A percentile compares a stretch with the other conserved stretches of the same genome.
Evolutionary conservation across 768 basidiomycete species (phyloP).

Genomic region (Russula sp.): DNA sequence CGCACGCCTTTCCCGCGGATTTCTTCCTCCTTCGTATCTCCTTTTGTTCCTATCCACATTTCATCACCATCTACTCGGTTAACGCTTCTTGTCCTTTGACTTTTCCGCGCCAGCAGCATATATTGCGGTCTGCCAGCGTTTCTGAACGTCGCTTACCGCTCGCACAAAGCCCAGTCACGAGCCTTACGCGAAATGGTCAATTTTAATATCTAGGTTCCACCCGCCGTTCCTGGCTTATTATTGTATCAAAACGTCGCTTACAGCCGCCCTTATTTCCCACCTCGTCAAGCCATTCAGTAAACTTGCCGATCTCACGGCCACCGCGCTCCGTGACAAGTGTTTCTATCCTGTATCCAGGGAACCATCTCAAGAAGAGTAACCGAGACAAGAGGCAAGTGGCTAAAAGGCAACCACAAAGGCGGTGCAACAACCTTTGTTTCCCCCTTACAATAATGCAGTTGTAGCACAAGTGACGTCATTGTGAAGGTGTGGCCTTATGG

Average conservation of each 20-base stretch:
- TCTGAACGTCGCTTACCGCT: constrained; percentile 12
- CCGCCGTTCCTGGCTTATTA: constrained; percentile 24
- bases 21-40: not conserved
- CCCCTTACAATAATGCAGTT: too few species aligned
- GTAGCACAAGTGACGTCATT: constrained; percentile 15
- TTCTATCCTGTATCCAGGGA: constrained; percentile 21
- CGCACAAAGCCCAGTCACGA: constrained; percentile 12
- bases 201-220: constrained; percentile 14
- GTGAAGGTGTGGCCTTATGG: not conserved
- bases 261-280: constrained; percentile 20
- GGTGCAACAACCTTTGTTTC: not conserved
- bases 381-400: not conserved
- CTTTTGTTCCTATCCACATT: not conserved
- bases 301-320: constrained; percentile 20
- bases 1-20: constrained; percentile 18
- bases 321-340: not conserved
- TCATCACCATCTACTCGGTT: not conserved
- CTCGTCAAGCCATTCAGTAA: constrained; percentile 9
- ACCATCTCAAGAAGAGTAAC: constrained; percentile 7
- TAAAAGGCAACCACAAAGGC: not conserved
- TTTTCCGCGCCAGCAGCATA: not conserved
- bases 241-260: constrained; percentile 14
- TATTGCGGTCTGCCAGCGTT: constrained; percentile 12
- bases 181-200: constrained; percentile 25
- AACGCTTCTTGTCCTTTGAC: not conserved